Percentiles rank a stretch among this genome's conserved stretches.
These are phyloP conservation scores for Cystobasidium pallidum DNA, from an alignment of 1,284 basidiomycete genomes.

Conservation along the genomic window DNA sequence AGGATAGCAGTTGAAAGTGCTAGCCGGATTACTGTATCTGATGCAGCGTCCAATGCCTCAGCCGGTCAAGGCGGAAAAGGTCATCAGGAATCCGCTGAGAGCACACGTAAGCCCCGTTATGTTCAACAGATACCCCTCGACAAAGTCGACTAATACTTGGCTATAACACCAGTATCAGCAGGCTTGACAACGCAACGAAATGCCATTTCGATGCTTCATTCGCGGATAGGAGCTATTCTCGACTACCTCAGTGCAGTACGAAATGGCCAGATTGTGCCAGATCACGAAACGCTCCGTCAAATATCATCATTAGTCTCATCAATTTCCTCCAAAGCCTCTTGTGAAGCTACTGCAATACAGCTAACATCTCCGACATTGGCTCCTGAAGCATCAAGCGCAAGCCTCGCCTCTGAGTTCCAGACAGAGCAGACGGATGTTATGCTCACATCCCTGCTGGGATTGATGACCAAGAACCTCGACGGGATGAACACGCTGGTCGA, in stretches of 20 bases:
- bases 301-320: conserved; percentile 82
- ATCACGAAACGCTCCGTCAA: conserved; percentile 79
- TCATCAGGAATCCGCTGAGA: conserved; percentile 22
- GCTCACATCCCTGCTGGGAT: conserved; percentile 82
- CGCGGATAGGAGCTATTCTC: conserved; percentile 79
- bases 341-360: conserved; percentile 43
- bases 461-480: conserved; percentile 83
- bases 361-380: conserved; percentile 75
- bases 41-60: conserved; percentile 12
- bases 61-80: conserved; percentile 16
- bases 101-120: conserved; percentile 35
- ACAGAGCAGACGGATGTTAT: conserved; percentile 96
- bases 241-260: conserved; percentile 78
- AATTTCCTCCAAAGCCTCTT: conserved; percentile 75
- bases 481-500: conserved; percentile 64
- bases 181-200: conserved; percentile 88
- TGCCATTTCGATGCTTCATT: conserved; percentile 93
- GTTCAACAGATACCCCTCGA: too few species aligned
- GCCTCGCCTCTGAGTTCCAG: neutral
- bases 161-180: conserved; percentile 69
- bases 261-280: conserved; percentile 67
- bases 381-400: neutral
- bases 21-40: conserved; percentile 51
- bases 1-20: conserved; percentile 97
- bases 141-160: too few species aligned